Evolutionary conservation across 192 early-diverging fungal species (phyloP), one percentile per base, ranked within the genome.

Genomic region (Geranomyces michiganensis): DNA sequence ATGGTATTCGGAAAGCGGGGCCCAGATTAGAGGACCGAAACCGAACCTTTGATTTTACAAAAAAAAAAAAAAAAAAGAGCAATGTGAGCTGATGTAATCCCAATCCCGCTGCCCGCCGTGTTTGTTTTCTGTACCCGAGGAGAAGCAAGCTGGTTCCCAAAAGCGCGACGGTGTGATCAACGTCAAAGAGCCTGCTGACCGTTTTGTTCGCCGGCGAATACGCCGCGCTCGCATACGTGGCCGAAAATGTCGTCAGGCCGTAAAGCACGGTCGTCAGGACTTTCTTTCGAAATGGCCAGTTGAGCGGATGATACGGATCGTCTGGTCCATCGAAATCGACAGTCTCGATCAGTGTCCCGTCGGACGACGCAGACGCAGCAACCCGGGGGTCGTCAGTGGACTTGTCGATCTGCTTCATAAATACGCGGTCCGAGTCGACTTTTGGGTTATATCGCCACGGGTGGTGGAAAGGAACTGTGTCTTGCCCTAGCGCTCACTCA

Each of bases 231-330:
- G 51, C 51, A 15, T 53, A 53, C 21, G 51, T 53, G 51, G 51
- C 19, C 21, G 21, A 24, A 26, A 53, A 53, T 7, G 51, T 53
- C 4, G 51, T 53, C 26, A 53, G 51, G 26, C 51, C 51, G 51
- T 53, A 53, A n/a, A 53, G 51, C 3, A 53, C 26, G 51, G 51
- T 53, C 6, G 51, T 53, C 51, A 53, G 51, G 19, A 26, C 19
- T 26, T 53, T 53, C 51, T 53, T 53, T n/a, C 21, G 19, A 26
- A 53, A 53, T 24, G 51, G 51, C 51, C 51, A 53, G 51, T 53
- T 53, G 51, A 53, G 51, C 19, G 51, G 51, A 26, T 53, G 51
- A 53, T 53, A 53, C 51, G 51, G 51, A 53, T 53, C 51, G 51
- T 53, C 51, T 24, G 51, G 51, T 24, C 51, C 51, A 15, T n/a